Evolutionary conservation across 192 early-diverging fungal genomes (phyloP).

Genomic region (Rhizoclosmatium globosum): DNA sequence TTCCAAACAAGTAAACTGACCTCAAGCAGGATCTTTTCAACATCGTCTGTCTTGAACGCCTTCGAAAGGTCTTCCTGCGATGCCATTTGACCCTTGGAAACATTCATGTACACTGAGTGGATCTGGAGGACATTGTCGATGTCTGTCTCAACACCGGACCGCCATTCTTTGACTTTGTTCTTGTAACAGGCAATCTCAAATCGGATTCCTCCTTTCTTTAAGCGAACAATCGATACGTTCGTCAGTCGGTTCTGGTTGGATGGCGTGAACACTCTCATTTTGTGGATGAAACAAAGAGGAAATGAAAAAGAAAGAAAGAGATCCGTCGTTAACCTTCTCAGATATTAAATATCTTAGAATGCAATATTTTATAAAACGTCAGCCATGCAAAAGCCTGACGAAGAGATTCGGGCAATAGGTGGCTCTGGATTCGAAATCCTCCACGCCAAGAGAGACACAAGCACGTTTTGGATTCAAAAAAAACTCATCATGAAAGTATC

Average conservation of each 20-base stretch:
- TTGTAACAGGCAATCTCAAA: slow-evolving; percentile 99
- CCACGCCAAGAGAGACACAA: background rate
- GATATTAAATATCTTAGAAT: background rate
- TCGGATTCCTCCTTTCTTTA: slow-evolving; percentile 96
- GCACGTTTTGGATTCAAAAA: background rate
- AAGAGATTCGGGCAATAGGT: background rate
- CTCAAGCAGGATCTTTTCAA: slow-evolving; percentile 75
- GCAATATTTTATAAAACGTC: background rate
- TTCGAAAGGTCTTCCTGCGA: slow-evolving; percentile 86
- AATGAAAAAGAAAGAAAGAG: background rate
- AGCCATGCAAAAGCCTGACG: background rate
- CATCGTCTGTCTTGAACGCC: slow-evolving; percentile 88
- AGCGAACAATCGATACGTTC: slow-evolving; percentile 94
- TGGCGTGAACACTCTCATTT: slow-evolving; percentile 40
- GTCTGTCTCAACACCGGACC: slow-evolving; percentile 76
- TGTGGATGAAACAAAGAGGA: background rate
- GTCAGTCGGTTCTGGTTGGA: slow-evolving; percentile 74
- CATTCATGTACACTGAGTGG: slow-evolving; percentile 90
- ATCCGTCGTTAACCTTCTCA: background rate
- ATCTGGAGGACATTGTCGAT: slow-evolving; percentile 97
- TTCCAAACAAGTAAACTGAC: slow-evolving; percentile 32
- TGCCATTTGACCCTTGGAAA: slow-evolving; percentile 96
- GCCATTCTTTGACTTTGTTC: slow-evolving; percentile 77
- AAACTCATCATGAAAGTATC: background rate
- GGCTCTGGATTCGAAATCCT: background rate